Percentiles rank a stretch among this genome's conserved stretches.
phyloP scores from a whole-genome alignment of 2,329 filamentous ascomycete species.

The Pseudogymnoascus sp. region DNA sequence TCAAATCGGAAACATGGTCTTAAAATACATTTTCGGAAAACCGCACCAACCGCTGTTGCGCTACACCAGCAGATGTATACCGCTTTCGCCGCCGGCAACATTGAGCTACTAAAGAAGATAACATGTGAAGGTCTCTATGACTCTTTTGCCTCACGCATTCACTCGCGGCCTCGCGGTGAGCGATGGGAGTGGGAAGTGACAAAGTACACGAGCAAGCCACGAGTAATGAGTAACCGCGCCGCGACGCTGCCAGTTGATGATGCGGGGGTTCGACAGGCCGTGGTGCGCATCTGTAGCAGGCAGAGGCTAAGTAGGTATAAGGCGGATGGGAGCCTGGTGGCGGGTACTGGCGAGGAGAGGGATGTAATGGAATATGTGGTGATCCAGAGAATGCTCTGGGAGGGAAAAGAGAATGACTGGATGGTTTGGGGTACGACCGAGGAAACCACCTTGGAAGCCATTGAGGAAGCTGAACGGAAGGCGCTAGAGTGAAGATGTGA shows the following conservation, averaged over 20 bases:
- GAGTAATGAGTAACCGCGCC: constrained; percentile 44
- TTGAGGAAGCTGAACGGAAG: constrained; percentile 18
- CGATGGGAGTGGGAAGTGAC: constrained; percentile 46
- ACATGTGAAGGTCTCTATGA: constrained; percentile 47
- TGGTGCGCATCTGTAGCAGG: constrained; percentile 51
- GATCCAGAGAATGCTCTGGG: constrained; percentile 42
- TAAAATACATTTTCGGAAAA: constrained; percentile 35
- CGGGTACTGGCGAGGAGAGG: constrained; percentile 43
- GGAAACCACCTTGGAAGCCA: constrained; percentile 39
- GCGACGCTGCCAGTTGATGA: constrained; percentile 39
- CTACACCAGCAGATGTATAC: constrained; percentile 56
- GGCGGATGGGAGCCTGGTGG: constrained; percentile 34
- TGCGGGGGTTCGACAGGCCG: constrained; percentile 45
- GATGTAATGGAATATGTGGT: constrained; percentile 59
- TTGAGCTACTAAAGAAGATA: constrained; percentile 40
- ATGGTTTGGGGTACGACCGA: constrained; percentile 56
- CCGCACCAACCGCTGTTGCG: constrained; percentile 47
- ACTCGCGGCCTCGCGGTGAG: constrained; percentile 40
- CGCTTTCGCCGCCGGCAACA: constrained; percentile 53
- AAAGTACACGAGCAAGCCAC: constrained; percentile 36
- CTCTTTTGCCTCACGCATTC: constrained; percentile 47
- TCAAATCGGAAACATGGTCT: constrained; percentile 25
- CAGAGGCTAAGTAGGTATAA: constrained; percentile 43
- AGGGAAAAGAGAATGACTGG: constrained; percentile 46
- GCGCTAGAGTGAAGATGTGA: neutral